These are phyloP conservation scores for Mycena vitilis DNA, from an alignment of 768 basidiomycete genomes.

Conservation along the genomic window DNA sequence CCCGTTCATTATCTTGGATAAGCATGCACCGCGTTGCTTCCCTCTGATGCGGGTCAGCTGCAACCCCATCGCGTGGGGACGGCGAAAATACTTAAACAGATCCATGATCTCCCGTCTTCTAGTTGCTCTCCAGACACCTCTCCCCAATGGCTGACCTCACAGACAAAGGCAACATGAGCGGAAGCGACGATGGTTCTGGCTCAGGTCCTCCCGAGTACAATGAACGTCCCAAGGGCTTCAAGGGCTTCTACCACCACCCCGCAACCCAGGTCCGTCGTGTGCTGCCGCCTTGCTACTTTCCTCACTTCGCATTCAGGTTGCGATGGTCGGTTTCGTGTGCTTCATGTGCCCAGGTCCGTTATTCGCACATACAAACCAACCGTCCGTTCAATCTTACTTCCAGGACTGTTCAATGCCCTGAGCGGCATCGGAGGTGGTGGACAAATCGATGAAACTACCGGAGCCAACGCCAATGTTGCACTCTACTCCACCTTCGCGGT, in stretches of 20 bases:
- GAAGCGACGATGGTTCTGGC: conserved; percentile 44
- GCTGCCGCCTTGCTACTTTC: not conserved
- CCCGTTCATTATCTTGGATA: conserved; percentile 18
- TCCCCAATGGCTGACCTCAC: conserved; percentile 33
- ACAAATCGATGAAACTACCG: conserved; percentile 71
- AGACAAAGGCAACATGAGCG: conserved; percentile 39
- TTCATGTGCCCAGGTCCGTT: conserved; percentile 60
- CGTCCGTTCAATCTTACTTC: conserved; percentile 32
- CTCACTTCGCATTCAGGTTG: conserved; percentile 42
- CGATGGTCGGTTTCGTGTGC: conserved; percentile 69
- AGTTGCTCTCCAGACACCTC: conserved; percentile 31
- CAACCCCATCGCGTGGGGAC: conserved; percentile 12
- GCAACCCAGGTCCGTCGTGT: conserved; percentile 55
- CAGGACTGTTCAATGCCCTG: conserved; percentile 82
- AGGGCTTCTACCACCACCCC: conserved; percentile 64
- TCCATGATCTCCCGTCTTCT: not conserved
- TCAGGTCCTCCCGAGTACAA: conserved; percentile 37
- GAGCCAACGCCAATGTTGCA: conserved; percentile 76
- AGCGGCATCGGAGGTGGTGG: conserved; percentile 86
- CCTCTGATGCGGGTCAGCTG: conserved; percentile 28
- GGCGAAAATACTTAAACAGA: not conserved
- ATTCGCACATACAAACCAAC: not conserved
- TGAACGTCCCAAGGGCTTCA: conserved; percentile 58
- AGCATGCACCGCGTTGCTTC: conserved; percentile 1
- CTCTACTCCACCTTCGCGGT: conserved; percentile 68